phyloP scores from a whole-genome alignment of 164 flowering plant genomes.

The Saururus chinensis region DNA sequence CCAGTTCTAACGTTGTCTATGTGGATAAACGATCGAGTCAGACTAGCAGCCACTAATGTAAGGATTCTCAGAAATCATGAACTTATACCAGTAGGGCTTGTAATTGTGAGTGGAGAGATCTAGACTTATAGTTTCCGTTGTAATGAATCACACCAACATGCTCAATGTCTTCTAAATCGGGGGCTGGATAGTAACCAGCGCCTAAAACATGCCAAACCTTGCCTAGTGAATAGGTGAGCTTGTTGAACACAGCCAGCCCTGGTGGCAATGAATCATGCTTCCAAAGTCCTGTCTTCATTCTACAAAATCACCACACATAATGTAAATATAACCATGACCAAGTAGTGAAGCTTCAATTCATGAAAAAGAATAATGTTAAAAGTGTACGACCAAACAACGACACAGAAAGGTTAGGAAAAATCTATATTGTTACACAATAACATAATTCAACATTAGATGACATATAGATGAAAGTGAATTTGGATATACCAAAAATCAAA shows the following conservation, averaged over 20 bases:
- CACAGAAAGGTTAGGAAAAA: too few species aligned
- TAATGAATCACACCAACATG: slow-evolving; percentile 77
- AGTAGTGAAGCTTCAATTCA: too few species aligned
- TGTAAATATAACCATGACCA: neutral
- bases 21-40: too few species aligned
- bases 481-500: too few species aligned
- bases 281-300: slow-evolving; percentile 9
- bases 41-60: slow-evolving; percentile 32
- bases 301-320: too few species aligned
- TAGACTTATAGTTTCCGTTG: slow-evolving; percentile 93
- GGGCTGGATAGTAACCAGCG: slow-evolving; percentile 60
- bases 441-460: too few species aligned
- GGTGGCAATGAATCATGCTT: slow-evolving; percentile 39
- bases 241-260: slow-evolving; percentile 59
- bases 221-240: slow-evolving; percentile 49
- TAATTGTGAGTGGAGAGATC: slow-evolving; percentile 77
- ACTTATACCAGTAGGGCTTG: slow-evolving; percentile 56
- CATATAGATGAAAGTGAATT: too few species aligned
- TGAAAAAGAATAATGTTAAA: too few species aligned
- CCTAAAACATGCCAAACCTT: slow-evolving; percentile 56
- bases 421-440: too few species aligned
- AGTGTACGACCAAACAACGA: too few species aligned
- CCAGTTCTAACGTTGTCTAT: too few species aligned
- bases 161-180: slow-evolving; percentile 24
- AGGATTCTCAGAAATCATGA: slow-evolving; percentile 42